phyloP scores from a whole-genome alignment of 2,329 filamentous ascomycete genomes.

The Phaeosphaeria sp. region DNA sequence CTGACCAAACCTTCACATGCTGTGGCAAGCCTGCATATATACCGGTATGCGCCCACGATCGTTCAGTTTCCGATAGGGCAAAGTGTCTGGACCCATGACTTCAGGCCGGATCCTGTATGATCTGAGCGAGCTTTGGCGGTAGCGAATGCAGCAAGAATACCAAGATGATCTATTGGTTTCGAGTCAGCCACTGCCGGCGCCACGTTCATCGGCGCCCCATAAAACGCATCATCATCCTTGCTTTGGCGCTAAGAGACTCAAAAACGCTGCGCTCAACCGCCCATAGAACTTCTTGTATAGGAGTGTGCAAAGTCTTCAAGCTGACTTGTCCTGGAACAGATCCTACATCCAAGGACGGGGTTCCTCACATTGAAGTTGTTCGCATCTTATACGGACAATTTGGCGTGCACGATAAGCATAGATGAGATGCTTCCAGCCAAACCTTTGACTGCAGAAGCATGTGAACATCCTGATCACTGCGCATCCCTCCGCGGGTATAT shows the following conservation, averaged over 20 bases:
- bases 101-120: background rate
- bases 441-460: background rate
- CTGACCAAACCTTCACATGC: background rate
- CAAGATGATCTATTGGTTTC: background rate
- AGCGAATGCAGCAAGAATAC: background rate
- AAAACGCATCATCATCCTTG: background rate
- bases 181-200: background rate
- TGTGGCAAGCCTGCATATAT: background rate
- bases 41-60: background rate
- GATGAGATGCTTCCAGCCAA: no score
- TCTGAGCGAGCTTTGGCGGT: background rate
- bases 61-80: background rate
- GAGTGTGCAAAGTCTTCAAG: no score
- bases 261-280: background rate
- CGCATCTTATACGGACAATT: no score
- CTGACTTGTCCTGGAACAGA: background rate
- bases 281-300: no score
- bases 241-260: background rate
- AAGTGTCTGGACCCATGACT: background rate
- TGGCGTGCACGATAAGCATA: no score
- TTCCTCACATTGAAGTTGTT: background rate
- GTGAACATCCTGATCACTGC: background rate
- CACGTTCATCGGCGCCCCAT: background rate
- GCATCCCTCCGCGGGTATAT: background rate
- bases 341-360: background rate